Evolutionary conservation across 225 moss, liverwort and hornwort genomes (phyloP), one percentile per base, ranked within the genome.

Genomic region (Ulota crispa): DNA sequence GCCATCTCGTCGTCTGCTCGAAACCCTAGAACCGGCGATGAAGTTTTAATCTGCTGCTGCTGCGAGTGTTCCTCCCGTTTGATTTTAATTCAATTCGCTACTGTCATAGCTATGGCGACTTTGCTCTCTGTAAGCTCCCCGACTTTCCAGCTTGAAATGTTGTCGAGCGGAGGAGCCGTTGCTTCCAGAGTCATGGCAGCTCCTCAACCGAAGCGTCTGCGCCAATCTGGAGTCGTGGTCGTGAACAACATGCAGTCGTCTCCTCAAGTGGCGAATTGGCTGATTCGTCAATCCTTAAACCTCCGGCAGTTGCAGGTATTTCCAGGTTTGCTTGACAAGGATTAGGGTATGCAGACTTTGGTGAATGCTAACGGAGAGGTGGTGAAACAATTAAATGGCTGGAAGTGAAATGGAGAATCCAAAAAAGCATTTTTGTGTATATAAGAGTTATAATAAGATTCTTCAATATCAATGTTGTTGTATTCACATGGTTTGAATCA

Each of bases 111-210:
- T 21, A 12, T 76, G 75, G 64, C 59, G 47, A 42, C 67, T 76
- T 30, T 15, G 72, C 45, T 70, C 68, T 75, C 64, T 18, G n/a
- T 50, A 3, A 54, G 27, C 47, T 59, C 34, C 36, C 21, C 53
- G 68, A 77, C 64, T 60, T 53, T 67, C 64, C 88, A 88, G 57
- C 77, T 83, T n/a, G 70, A 84, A 31, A 69, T 73, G 42, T 42
- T 71, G n/a, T 66, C 78, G 2, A 59, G 42, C 31, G 43, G 69
- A 67, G 79, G 24, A 50, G 18, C 18, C 18, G 50, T 2, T 16
- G 32, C 20, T 10, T 69, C 73, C 1, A 64, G 80, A 47, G 77
- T 55, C 18, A 13, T 62, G 61, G 81, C 61, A 30, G 5, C 43
- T 55, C 45, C 62, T 45, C 78, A 78, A 78, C 63, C 65, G 41